These are phyloP conservation scores for Umbilicus rupestris DNA, from an alignment of 164 flowering plant species.

Conservation along the genomic window DNA sequence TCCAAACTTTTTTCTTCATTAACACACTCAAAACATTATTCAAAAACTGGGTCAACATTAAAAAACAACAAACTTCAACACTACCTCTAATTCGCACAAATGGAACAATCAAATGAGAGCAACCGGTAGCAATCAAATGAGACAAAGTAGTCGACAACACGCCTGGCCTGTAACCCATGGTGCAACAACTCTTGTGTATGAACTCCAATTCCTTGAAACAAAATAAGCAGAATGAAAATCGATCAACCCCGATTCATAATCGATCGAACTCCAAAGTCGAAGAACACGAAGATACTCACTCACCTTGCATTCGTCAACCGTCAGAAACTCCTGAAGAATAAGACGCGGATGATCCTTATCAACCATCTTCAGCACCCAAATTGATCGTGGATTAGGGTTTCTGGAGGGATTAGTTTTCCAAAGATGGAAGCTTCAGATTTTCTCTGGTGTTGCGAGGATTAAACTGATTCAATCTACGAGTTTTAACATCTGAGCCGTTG, in stretches of 20 bases:
- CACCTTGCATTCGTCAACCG: conserved; percentile 59
- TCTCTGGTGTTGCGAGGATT: background rate
- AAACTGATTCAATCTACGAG: no score
- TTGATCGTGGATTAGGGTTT: background rate
- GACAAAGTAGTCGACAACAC: conserved; percentile 92
- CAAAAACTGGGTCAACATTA: background rate
- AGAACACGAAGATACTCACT: background rate
- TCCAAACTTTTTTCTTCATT: background rate
- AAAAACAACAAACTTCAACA: background rate
- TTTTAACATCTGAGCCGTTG: no score
- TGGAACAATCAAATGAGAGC: conserved; percentile 63
- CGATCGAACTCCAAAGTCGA: background rate
- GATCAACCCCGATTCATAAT: background rate
- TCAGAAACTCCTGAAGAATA: conserved; percentile 46
- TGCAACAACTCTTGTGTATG: conserved; percentile 83
- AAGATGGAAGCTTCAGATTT: background rate
- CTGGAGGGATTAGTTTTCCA: no score
- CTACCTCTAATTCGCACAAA: conserved; percentile 71
- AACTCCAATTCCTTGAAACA: conserved; percentile 62
- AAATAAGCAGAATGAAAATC: background rate
- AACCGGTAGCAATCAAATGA: conserved; percentile 87
- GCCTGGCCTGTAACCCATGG: conserved; percentile 77
- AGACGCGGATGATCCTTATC: conserved; percentile 46
- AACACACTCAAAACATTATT: background rate
- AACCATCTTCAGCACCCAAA: conserved; percentile 14